phyloP scores from a whole-genome alignment of 805 yeast genomes.

The Wickerhamomyces chambardii region DNA sequence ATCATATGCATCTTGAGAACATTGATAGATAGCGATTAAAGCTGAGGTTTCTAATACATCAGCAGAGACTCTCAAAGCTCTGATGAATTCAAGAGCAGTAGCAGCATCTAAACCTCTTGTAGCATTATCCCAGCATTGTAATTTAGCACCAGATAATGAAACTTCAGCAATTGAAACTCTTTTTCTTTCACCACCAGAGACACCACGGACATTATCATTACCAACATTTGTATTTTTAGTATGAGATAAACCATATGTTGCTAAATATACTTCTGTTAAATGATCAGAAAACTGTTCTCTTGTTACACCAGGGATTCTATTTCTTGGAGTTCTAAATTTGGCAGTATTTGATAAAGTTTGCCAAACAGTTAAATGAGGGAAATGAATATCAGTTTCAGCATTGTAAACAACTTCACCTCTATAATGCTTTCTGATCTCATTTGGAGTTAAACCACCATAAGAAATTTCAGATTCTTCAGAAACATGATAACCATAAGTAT shows the following conservation, averaged over 20 bases:
- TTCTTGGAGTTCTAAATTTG: constrained; percentile 43
- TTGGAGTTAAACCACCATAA: constrained; percentile 38
- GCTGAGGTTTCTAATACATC: constrained; percentile 40
- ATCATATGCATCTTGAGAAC: constrained; percentile 46
- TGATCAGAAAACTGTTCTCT: constrained; percentile 36
- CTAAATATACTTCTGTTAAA: constrained; percentile 38
- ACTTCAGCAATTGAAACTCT: constrained; percentile 72
- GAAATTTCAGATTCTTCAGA: constrained; percentile 35
- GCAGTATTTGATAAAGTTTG: constrained; percentile 51
- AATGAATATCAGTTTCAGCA: constrained; percentile 57
- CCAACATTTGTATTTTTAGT: constrained; percentile 61
- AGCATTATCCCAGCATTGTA: constrained; percentile 52
- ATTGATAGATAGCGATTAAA: constrained; percentile 52
- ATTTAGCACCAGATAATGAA: constrained; percentile 33
- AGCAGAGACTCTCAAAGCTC: constrained; percentile 45
- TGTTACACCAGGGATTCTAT: constrained; percentile 39
- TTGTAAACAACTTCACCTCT: constrained; percentile 59
- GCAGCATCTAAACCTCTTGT: constrained; percentile 61
- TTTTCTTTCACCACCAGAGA: constrained; percentile 70
- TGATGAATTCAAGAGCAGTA: constrained; percentile 47
- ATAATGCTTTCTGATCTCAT: constrained; percentile 35
- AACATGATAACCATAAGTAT: constrained; percentile 46
- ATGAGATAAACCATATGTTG: constrained; percentile 41
- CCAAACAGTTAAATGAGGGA: constrained; percentile 55
- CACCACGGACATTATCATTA: constrained; percentile 57